Base-by-base conservation (phyloP, 2,329 filamentous ascomycete species). In the Ceratocystiopsis minuta region DNA sequence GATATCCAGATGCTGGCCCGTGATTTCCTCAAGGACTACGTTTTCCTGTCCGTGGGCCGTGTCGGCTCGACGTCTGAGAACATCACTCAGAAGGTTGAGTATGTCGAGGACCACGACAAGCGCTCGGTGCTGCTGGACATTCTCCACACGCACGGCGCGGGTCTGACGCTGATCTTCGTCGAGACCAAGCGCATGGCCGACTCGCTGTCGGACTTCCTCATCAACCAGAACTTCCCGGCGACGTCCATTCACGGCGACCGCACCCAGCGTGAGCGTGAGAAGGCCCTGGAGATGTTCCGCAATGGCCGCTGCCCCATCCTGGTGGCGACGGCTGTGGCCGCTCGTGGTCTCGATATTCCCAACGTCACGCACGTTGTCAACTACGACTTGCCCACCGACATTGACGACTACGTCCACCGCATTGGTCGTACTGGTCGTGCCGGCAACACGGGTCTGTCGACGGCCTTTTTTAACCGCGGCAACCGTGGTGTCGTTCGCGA, bases 111-210 rank as follows among this genome's bases (percentile, higher is more conserved):
- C 54, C 66, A 36, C 48, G 90, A 98, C 73, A 98, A 98, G 78
- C 86, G 87, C 60, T 96, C 90, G 43, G 87, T 96, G 49, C 77
- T 98, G 39, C 75, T 98, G 46, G 90, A 98, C 55, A 96, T 98
- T 51, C 78, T 98, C 43, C 88, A 96, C 72, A 94, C 85, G 36
- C 85, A 95, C 55, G 83, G 79, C 45, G 81, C 33, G 15, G 87
- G 87, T 56, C 72, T 96, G 47, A 96, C 88, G 15, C 69, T 98
- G 48, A 95, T 98, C 59, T 98, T 98, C 65, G 90, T 98, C 49
- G 90, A 96, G 72, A 96, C 90, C 47, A 98, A 98, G 79, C 88
- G 90, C 54, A 96, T 96, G 87, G 90, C 90, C 46, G 90, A 98
- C 62, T 88, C 87, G 15, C 71, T 98, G 42, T 96, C 87, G 48